Base-by-base conservation (phyloP, 805 yeast genomes). In the Yamadazyma insecticola region DNA sequence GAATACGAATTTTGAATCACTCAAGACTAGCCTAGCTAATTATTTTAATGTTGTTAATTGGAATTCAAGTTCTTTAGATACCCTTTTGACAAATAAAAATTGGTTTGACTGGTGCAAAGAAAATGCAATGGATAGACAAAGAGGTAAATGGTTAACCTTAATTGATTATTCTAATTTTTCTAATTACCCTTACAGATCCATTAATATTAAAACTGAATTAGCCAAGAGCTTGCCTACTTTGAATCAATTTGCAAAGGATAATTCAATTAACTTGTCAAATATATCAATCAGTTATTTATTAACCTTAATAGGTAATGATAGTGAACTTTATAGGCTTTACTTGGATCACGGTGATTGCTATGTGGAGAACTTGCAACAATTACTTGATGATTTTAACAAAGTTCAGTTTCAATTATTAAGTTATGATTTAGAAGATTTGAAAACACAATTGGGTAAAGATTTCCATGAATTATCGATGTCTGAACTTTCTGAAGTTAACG, bases 91-190 rank as follows among this genome's bases (percentile, higher is more conserved):
- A 4, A 25, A 30, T 20, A 35, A 38, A 22, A 38, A 37, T 24
- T 38, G 42, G 42, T 19, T 22, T 9, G 43, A 41, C 20, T 41
- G 43, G 42, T 41, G 42, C 23, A 16, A 26, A 7, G 45, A 41
- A 24, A 35, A 33, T 15, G 16, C 29, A 24, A 30, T 26, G 6
- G 15, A 26, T n/a, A 28, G 29, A 15, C 19, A 21, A 6, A 32
- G 32, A 11, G 28, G 39, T n/a, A 24, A 22, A 11, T 7, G 8
- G 13, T 12, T 22, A 8, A 6, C 30, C 9, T 19, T 35, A 12
- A 26, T 41, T 18, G 43, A 41, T 21, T 41, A 35, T 26, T 38
- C 43, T 16, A 36, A 36, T 19, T 29, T 38, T 10, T 34, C 41
- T 2, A 30, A 38, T 16, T 36, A 38, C 16, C 32, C 26, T 9